phyloP scores from a whole-genome alignment of 495 filamentous ascomycete genomes.

The Durotheca rogersii region DNA sequence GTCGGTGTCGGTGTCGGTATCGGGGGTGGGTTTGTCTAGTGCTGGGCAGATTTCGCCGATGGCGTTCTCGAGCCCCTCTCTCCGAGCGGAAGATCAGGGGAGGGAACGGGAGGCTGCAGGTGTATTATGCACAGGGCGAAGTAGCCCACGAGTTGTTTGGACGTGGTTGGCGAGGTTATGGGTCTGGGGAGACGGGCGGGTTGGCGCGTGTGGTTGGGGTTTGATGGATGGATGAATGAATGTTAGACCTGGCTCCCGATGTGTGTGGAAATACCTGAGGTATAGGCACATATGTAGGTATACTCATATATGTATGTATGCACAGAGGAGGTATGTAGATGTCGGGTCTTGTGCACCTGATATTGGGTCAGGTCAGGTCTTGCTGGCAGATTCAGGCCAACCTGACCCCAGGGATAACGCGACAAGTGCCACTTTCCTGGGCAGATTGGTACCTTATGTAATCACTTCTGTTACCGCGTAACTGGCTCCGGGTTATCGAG shows the following conservation, averaged over 20 bases:
- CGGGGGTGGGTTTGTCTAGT: slow-evolving; percentile 3
- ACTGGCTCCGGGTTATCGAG: slow-evolving; percentile 17
- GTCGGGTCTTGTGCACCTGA: too few species aligned
- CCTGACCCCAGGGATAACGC: too few species aligned
- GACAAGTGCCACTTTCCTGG: slow-evolving; percentile 21
- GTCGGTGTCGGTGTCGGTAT: slow-evolving; percentile 12
- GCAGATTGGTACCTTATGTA: slow-evolving; percentile 15
- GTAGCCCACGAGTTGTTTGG: slow-evolving; percentile 18
- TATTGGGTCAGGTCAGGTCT: too few species aligned
- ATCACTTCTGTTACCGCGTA: background rate
- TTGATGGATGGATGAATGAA: too few species aligned
- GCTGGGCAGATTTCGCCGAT: slow-evolving; percentile 7
- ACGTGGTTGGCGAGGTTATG: background rate
- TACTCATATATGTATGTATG: background rate
- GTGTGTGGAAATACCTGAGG: too few species aligned
- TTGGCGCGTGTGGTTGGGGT: too few species aligned
- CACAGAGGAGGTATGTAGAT: slow-evolving; percentile 3
- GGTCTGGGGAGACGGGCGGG: slow-evolving; percentile 6
- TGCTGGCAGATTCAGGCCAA: too few species aligned
- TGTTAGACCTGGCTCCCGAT: too few species aligned
- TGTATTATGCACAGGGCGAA: slow-evolving; percentile 23
- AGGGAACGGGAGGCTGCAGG: background rate
- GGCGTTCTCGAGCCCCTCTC: background rate
- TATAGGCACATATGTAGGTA: too few species aligned
- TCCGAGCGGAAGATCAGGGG: slow-evolving; percentile 3